phyloP scores from a whole-genome alignment of 192 early-diverging fungal genomes.

The Mortierella hygrophila region DNA sequence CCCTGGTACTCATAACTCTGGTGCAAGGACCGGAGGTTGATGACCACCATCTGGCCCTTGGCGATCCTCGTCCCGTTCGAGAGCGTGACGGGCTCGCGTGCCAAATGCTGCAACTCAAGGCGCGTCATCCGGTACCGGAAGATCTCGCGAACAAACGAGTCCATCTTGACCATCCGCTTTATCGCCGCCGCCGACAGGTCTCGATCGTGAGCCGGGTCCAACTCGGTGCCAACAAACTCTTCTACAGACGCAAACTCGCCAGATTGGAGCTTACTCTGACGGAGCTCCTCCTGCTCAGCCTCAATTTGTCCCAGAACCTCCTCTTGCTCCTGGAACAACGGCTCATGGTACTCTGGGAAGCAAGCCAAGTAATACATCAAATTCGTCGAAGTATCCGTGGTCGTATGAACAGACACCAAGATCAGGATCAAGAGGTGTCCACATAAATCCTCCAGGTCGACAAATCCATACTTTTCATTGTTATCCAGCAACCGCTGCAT shows the following conservation, averaged over 20 bases:
- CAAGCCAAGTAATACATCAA: slow-evolving; percentile 47
- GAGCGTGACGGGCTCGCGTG: slow-evolving; percentile 39
- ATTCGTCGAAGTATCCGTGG: slow-evolving; percentile 38
- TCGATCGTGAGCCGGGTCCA: slow-evolving; percentile 32
- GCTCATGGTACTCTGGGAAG: slow-evolving; percentile 36
- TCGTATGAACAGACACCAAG: slow-evolving; percentile 58
- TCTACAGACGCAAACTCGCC: background rate
- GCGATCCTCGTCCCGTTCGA: slow-evolving; percentile 50
- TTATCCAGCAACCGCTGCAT: slow-evolving; percentile 54
- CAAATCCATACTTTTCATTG: slow-evolving; percentile 48
- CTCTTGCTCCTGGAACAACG: slow-evolving; percentile 50
- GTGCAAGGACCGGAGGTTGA: slow-evolving; percentile 26
- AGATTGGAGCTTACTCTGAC: slow-evolving; percentile 13
- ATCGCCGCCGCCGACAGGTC: slow-evolving; percentile 31
- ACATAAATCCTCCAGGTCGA: slow-evolving; percentile 47
- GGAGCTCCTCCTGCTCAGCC: slow-evolving; percentile 23
- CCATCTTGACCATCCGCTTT: slow-evolving; percentile 57
- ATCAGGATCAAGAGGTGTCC: slow-evolving; percentile 51
- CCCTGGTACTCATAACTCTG: slow-evolving; percentile 24
- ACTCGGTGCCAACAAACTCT: slow-evolving; percentile 12
- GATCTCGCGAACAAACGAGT: slow-evolving; percentile 57
- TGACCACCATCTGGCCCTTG: slow-evolving; percentile 23
- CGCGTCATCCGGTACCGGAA: slow-evolving; percentile 41
- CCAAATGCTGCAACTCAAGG: slow-evolving; percentile 15
- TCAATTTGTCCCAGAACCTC: slow-evolving; percentile 31